Conservation (phyloP, 2,329 filamentous ascomycete species). For the Penicillium hordei region DNA sequence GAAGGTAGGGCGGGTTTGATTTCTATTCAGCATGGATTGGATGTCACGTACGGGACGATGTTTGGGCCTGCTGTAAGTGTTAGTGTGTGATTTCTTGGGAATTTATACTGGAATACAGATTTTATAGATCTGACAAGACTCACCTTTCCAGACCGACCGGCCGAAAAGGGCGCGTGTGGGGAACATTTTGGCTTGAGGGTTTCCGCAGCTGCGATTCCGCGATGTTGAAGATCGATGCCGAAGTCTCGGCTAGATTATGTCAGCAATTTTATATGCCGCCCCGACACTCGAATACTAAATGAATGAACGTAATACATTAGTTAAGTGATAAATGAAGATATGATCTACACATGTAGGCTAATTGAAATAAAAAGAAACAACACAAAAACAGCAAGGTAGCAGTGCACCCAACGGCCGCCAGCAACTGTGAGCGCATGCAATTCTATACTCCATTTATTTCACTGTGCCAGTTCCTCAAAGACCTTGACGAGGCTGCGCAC, state of each 20-base stretch:
- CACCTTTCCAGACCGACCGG: conserved; percentile 89
- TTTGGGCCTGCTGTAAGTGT: conserved; percentile 57
- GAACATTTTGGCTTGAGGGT: conserved; percentile 56
- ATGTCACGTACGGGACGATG: conserved; percentile 63
- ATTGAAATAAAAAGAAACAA: background rate
- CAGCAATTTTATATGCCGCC: conserved; percentile 4
- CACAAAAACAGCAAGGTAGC: background rate
- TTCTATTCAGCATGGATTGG: conserved; percentile 8
- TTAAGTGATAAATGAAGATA: background rate
- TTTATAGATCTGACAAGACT: background rate
- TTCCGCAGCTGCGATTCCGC: conserved; percentile 13
- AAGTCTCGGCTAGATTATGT: conserved; percentile 14
- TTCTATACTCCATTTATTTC: background rate
- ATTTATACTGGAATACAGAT: background rate
- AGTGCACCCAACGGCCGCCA: conserved; percentile 23
- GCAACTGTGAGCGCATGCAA: conserved; percentile 23
- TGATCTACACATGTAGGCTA: background rate
- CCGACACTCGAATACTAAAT: background rate
- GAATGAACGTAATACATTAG: background rate
- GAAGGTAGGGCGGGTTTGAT: background rate
- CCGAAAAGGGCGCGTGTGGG: conserved; percentile 66
- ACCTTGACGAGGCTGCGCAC: conserved; percentile 70
- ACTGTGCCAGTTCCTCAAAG: conserved; percentile 62
- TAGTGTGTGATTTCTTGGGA: background rate
- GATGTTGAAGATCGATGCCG: conserved; percentile 21